These are phyloP conservation scores for Aspergillus sclerotiicarbonarius DNA, from an alignment of 495 filamentous ascomycete species.

Conservation along the genomic window DNA sequence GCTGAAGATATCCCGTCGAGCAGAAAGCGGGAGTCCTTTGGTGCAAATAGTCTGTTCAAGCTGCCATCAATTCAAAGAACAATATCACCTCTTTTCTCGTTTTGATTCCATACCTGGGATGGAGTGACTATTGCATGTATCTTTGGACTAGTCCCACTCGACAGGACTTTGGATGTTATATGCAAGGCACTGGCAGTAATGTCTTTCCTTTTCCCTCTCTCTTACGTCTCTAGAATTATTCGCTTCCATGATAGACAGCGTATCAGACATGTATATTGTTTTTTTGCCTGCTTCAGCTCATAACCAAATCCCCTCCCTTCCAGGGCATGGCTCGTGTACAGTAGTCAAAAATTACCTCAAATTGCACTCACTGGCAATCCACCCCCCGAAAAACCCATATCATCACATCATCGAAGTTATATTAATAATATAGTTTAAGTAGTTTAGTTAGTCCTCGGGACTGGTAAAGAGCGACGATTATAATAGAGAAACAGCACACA, in stretches of 20 bases:
- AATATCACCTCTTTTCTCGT: slow-evolving; percentile 9
- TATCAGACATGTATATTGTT: background rate
- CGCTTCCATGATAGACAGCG: background rate
- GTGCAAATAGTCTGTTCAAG: slow-evolving; percentile 6
- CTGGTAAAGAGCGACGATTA: background rate
- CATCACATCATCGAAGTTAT: slow-evolving; percentile 4
- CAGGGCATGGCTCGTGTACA: no score
- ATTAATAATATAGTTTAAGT: background rate
- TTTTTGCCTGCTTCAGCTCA: background rate
- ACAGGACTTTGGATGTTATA: background rate
- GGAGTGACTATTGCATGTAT: background rate
- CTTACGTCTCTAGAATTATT: background rate
- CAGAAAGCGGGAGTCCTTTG: background rate
- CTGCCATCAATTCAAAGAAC: slow-evolving; percentile 17
- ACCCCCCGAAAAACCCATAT: no score
- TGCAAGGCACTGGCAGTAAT: no score
- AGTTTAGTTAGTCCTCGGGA: background rate
- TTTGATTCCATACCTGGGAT: background rate
- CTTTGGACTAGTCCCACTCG: background rate
- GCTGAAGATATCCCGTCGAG: background rate
- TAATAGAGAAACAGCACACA: background rate
- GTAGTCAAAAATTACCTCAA: no score
- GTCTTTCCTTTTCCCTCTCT: background rate
- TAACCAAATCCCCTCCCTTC: no score
- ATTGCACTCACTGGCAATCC: no score